Percentiles rank a stretch among this genome's conserved stretches.
Conservation (phyloP, 169 alveolate species). For the Plasmodium yoelii region DNA sequence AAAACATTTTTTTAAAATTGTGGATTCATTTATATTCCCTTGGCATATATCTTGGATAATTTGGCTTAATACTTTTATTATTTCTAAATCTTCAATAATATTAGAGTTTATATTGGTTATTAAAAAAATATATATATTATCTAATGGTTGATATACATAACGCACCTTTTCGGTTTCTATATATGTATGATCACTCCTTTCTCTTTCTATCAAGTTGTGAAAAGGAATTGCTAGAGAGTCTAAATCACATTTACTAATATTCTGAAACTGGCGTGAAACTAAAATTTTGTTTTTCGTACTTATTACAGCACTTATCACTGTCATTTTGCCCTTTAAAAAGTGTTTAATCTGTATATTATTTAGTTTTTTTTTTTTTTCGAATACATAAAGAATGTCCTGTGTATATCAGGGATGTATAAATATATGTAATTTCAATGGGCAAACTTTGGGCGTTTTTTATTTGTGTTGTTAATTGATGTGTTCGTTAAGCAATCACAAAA, state of each 20-base stretch:
- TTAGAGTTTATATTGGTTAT: constrained; percentile 86
- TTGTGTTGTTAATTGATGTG: too few relatives aligned
- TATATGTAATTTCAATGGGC: too few relatives aligned
- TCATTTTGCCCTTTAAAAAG: constrained; percentile 7
- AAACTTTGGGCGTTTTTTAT: too few relatives aligned
- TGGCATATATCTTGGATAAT: constrained; percentile 83
- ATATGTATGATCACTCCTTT: constrained; percentile 83
- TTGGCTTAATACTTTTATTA: constrained; percentile 83
- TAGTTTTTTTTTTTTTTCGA: too few relatives aligned
- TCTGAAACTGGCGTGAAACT: constrained; percentile 71
- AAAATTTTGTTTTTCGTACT: constrained; percentile 73
- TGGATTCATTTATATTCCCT: constrained; percentile 80
- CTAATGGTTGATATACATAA: constrained; percentile 86
- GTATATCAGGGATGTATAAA: too few relatives aligned
- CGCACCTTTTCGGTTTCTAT: constrained; percentile 85
- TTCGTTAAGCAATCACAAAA: too few relatives aligned
- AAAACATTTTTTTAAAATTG: constrained; percentile 81
- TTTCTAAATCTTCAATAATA: constrained; percentile 83
- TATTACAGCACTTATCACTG: constrained; percentile 70
- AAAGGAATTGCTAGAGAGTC: constrained; percentile 74
- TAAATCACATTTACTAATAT: constrained; percentile 73
- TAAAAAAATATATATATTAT: constrained; percentile 84
- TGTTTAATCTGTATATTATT: too few relatives aligned
- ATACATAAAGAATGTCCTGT: too few relatives aligned
- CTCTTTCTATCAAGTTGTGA: constrained; percentile 68